A percentile compares a stretch with the other conserved stretches of the same genome.
Evolutionary conservation across 2,329 filamentous ascomycete genomes (phyloP).

Genomic region (Amauroascus verrucosus): DNA sequence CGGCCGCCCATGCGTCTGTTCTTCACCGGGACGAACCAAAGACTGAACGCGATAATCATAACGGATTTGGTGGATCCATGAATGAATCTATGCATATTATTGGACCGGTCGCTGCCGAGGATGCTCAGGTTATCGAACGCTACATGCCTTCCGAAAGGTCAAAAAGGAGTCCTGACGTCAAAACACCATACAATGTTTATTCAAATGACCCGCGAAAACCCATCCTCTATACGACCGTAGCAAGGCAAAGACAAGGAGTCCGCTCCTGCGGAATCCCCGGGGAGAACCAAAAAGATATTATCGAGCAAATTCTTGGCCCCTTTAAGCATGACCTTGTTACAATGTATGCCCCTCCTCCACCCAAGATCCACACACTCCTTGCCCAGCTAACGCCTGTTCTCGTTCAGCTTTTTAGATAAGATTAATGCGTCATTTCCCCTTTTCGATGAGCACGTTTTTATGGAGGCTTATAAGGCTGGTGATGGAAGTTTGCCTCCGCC

Average conservation of each 20-base stretch:
- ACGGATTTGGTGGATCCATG: constrained; percentile 15
- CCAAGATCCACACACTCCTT: constrained; percentile 21
- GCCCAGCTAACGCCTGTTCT: not conserved
- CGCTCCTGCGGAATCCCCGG: constrained; percentile 35
- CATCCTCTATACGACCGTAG: constrained; percentile 41
- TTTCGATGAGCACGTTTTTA: constrained; percentile 47
- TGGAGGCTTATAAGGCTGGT: constrained; percentile 39
- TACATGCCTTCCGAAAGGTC: constrained; percentile 42
- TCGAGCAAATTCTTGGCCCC: constrained; percentile 51
- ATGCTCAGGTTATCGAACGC: constrained; percentile 52
- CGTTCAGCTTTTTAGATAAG: constrained; percentile 44
- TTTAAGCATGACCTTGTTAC: constrained; percentile 43
- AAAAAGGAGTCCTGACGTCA: constrained; percentile 30
- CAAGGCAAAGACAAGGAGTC: constrained; percentile 41
- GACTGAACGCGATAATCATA: constrained; percentile 5
- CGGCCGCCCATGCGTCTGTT: not conserved
- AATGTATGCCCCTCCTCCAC: constrained; percentile 36
- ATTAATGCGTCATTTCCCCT: constrained; percentile 53
- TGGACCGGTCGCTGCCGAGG: constrained; percentile 49
- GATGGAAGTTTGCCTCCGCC: constrained; percentile 44
- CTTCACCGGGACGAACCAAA: not conserved
- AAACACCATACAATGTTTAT: constrained; percentile 42
- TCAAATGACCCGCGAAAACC: constrained; percentile 39
- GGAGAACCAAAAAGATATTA: constrained; percentile 44
- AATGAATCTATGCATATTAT: constrained; percentile 46